Evolutionary conservation across 2,329 filamentous ascomycete genomes (phyloP), one percentile per base, ranked within the genome.

Genomic region (Penicillium janthinellum): DNA sequence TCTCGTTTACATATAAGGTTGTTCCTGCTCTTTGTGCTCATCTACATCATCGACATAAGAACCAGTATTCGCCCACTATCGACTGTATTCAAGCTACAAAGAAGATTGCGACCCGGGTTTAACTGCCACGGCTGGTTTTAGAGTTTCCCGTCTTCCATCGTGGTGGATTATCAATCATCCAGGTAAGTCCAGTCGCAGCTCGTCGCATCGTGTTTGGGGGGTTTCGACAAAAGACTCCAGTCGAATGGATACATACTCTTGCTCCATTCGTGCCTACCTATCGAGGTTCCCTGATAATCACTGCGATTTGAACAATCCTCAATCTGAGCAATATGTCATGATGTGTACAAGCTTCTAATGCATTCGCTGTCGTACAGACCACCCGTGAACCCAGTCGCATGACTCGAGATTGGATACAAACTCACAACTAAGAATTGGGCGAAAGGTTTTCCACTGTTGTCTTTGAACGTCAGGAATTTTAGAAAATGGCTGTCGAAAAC

Each of bases 401-500:
- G 44, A 31, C 25, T n/a, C n/a, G 2, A 28, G 22, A 31, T 25
- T 25, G 22, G 44, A 31, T 6, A 47, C 8, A 47, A 7, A n/a
- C 14, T 47, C 8, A 7, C 14, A 47, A 28, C 1, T 25, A 14
- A 31, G 14, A 28, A 45, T 20, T 7, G 48, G 28, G n/a, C 35
- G 20, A 39, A 3, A n/a, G 35, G 2, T 17, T n/a, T 11, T 52
- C 12, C 31, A 39, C 17, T 22, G 39, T 14, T 35, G n/a, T 35
- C n/a, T 49, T 15, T 20, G 28, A 12, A 14, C 8, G 31, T 20
- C 47, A 34, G 45, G 15, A 35, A 15, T 10, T 8, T 11, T 20
- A 10, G 34, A n/a, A 17, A 14, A 61, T 61, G 59, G 20, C 47
- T 10, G 35, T 11, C n/a, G 45, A 8, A 34, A 35, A 47, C 34